These are phyloP conservation scores for Fusarium sp. DNA, from an alignment of 2,329 filamentous ascomycete genomes.

Conservation along the genomic window DNA sequence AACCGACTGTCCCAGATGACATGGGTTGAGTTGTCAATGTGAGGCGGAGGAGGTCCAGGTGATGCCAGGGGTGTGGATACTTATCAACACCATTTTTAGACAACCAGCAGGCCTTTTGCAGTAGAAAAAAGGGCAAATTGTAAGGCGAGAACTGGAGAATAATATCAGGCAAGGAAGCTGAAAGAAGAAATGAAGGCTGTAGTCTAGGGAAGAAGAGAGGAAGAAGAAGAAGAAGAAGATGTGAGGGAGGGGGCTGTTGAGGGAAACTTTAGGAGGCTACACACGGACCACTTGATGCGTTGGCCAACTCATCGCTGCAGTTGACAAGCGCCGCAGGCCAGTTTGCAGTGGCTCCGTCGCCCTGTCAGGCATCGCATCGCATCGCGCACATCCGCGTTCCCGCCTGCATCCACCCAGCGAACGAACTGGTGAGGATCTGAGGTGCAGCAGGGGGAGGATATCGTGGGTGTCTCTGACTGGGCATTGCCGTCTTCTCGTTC, in stretches of 20 bases:
- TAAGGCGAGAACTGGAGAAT: constrained; percentile 7
- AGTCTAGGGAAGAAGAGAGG: constrained; percentile 19
- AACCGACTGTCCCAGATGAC: constrained; percentile 23
- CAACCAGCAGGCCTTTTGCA: constrained; percentile 5
- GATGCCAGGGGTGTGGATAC: constrained; percentile 34
- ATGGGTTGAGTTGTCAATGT: constrained; percentile 32
- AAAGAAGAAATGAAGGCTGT: constrained; percentile 6
- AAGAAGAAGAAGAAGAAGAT: constrained; percentile 31
- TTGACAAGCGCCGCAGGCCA: constrained; percentile 46
- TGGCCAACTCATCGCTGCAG: constrained; percentile 58
- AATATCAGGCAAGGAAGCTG: neutral
- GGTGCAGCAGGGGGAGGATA: constrained; percentile 29
- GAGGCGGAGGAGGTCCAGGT: constrained; percentile 33
- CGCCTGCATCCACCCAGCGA: constrained; percentile 29
- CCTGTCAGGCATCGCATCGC: constrained; percentile 38
- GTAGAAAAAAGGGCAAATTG: constrained; percentile 2
- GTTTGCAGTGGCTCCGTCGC: constrained; percentile 35
- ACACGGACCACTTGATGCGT: constrained; percentile 55
- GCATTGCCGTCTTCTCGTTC: constrained; percentile 20
- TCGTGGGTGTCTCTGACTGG: constrained; percentile 37
- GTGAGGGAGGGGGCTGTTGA: constrained; percentile 42
- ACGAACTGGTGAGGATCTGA: constrained; percentile 37
- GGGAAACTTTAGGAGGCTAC: constrained; percentile 47
- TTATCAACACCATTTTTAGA: constrained; percentile 27
- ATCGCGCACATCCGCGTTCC: constrained; percentile 23